Evolutionary conservation across 208 protist genomes (phyloP), one percentile per base, ranked within the genome.

Genomic region (Angomonas ambiguus): DNA sequence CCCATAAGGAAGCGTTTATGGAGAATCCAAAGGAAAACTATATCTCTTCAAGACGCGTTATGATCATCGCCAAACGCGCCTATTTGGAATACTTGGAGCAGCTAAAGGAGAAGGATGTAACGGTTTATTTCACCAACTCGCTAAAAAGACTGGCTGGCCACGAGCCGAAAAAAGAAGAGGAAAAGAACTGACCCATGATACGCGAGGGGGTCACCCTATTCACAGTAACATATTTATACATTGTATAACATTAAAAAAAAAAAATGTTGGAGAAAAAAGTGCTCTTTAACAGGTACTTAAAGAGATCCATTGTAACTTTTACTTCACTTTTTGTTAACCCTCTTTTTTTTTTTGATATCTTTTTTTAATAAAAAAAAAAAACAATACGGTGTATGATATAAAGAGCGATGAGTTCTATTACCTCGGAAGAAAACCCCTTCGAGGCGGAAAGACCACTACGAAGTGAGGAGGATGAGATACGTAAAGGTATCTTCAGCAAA

Each of bases 401-500:
- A n/a, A n/a, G n/a, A n/a, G n/a, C n/a, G n/a, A n/a, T n/a, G n/a
- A n/a, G n/a, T n/a, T n/a, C n/a, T n/a, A n/a, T n/a, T 56, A 24
- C 20, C n/a, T 31, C 25, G 1, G 62, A 67, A 60, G 69, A 73
- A n/a, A 92, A 94, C 51, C 83, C 85, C 1, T 91, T 89, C 56
- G 83, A 77, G 18, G 71, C 62, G n/a, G 51, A 91, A 22, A 76
- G 73, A 18, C 85, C 83, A 1, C 69, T 72, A 20, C 81, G 89
- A 33, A 95, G 84, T 67, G 79, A 95, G 65, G 84, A 95, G 65
- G 89, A 95, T 60, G 84, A 93, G 27, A 95, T 95, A 48, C 86
- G 89, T 13, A 90, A 90, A 74, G 86, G 89, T 18, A 84, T 95
- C 62, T 95, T 95, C 68, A 83, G 80, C 65, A 66, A 67, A 10